Base-by-base conservation (phyloP, 495 filamentous ascomycete genomes). In the Tirmania nivea region DNA sequence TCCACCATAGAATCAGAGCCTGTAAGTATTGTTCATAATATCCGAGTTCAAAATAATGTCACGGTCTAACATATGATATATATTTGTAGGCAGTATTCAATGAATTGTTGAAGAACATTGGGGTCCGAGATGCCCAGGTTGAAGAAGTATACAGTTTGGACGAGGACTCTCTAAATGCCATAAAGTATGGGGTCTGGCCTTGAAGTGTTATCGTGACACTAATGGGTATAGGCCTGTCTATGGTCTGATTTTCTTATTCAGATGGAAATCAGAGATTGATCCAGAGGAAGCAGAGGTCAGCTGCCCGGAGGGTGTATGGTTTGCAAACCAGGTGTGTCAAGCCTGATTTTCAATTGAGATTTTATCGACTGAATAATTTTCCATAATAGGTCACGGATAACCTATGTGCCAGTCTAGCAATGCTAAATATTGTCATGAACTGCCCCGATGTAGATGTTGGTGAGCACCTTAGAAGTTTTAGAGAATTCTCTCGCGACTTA, bases 361-460 rank as follows among this genome's bases (percentile, higher is more conserved):
- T 6, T 6, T 47, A 9, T 34, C 49, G 8, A 11, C 25, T 31
- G 25, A 19, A 2, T n/a, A 14, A 9, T 25, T 12, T 7, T 6
- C 12, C 17, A n/a, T 17, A n/a, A 31, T 55, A 87, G 83, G 85
- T 84, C 0, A 77, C 78, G 3, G 71, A 75, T 31, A 90, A 90
- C 68, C 78, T 84, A 12, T 97, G 90, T 66, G 89, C 85, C 14
- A 88, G 84, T 31, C 76, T 93, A 17, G 89, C 90, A 3, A 66
- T 95, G 50, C 68, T 94, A 21, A 95, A 95, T 53, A 90, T 94
- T 52, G 71, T 94, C 60, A 88, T 92, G 73, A 97, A 95, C 61
- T 72, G 81, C 19, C 68, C 73, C 39, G 64, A 67, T 45, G 67
- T 86, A 10, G 66, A 74, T 11, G 69, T 94, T 6, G 86, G 85